These are phyloP conservation scores for Orbilia brochopaga DNA, from an alignment of 2,329 filamentous ascomycete genomes.

Conservation along the genomic window DNA sequence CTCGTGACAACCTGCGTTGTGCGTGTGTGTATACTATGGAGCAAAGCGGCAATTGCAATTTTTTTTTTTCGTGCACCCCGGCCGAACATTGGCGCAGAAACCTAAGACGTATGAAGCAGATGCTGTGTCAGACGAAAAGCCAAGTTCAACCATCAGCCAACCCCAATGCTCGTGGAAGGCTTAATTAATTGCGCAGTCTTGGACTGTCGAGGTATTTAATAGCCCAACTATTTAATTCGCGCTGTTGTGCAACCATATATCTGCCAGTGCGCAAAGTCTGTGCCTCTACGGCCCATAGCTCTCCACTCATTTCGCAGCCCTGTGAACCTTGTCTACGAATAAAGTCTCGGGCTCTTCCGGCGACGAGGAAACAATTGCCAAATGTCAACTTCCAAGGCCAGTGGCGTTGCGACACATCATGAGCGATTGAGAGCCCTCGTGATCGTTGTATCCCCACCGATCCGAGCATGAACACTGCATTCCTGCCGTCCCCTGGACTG, in stretches of 20 bases:
- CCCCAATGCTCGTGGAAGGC: too few species aligned
- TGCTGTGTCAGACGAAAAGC: too few species aligned
- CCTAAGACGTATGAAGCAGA: too few species aligned
- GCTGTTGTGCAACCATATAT: slow-evolving; percentile 15
- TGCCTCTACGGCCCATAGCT: slow-evolving; percentile 16
- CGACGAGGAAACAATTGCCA: background rate
- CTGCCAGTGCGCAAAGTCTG: background rate
- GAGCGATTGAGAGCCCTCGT: slow-evolving; percentile 1
- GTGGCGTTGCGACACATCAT: slow-evolving; percentile 48
- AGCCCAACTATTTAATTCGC: slow-evolving; percentile 23
- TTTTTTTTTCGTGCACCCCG: too few species aligned
- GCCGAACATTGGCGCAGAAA: too few species aligned
- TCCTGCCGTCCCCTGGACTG: background rate
- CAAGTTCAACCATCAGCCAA: too few species aligned
- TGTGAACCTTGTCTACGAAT: background rate
- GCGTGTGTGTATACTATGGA: too few species aligned
- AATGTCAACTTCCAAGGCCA: slow-evolving; percentile 19
- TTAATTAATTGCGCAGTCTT: too few species aligned
- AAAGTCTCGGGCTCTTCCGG: background rate
- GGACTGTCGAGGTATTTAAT: slow-evolving; percentile 29
- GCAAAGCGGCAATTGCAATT: too few species aligned
- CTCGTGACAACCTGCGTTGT: too few species aligned
- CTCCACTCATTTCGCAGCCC: background rate
- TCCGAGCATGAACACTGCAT: background rate
- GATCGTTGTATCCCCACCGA: background rate